A percentile compares a stretch with the other conserved stretches of the same genome.
Evolutionary conservation across 2,329 filamentous ascomycete genomes (phyloP).

Genomic region (Arthrobotrys iridis): DNA sequence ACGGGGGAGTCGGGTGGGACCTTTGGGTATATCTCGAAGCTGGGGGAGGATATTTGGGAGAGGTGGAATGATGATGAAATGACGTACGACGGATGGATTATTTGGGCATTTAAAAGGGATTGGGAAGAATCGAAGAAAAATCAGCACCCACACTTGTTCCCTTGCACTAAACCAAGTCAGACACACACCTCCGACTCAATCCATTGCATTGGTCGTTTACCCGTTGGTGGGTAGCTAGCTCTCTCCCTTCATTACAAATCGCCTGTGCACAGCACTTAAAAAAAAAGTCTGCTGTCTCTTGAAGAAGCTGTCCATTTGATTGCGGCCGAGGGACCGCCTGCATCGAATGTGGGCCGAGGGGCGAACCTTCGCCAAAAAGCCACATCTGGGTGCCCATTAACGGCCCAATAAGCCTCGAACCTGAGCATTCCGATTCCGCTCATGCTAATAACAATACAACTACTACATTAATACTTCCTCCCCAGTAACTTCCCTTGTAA

Average conservation of each 20-base stretch:
- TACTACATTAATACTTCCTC: too few species aligned
- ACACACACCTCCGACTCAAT: constrained; percentile 4
- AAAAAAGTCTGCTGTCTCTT: too few species aligned
- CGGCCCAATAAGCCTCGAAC: constrained; percentile 27
- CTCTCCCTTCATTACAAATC: constrained; percentile 18
- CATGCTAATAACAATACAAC: too few species aligned
- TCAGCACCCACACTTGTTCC: constrained; percentile 21
- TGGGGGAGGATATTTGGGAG: constrained; percentile 19
- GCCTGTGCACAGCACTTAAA: background rate
- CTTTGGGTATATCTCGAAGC: constrained; percentile 4
- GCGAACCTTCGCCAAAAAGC: constrained; percentile 49
- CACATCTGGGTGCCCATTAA: constrained; percentile 29
- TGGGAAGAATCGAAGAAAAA: background rate
- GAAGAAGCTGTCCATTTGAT: constrained; percentile 17
- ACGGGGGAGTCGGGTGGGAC: background rate
- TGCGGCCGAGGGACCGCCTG: constrained; percentile 18
- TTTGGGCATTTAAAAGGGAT: constrained; percentile 35
- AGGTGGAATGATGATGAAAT: constrained; percentile 55
- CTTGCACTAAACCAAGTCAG: background rate
- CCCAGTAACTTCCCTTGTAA: background rate
- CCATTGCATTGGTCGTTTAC: constrained; percentile 19
- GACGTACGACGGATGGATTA: constrained; percentile 47
- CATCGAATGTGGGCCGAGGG: constrained; percentile 20
- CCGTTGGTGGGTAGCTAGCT: background rate
- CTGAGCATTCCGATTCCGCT: background rate